Evolutionary conservation across 192 early-diverging fungal genomes (phyloP).

Genomic region (Podila minutissima): DNA sequence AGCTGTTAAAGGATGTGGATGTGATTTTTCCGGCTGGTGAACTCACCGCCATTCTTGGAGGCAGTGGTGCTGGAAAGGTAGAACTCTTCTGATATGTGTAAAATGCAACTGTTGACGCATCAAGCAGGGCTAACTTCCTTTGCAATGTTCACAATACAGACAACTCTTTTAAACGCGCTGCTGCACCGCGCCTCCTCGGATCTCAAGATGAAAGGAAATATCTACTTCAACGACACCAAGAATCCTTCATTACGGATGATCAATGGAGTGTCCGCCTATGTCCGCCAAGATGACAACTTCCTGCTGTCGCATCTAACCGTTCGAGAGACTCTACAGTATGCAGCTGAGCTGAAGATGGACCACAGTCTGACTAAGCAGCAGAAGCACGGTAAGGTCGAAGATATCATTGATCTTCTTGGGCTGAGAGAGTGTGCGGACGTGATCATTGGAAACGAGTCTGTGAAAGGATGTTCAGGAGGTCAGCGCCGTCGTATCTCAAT

Average conservation of each 20-base stretch:
- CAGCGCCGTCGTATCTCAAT: conserved; percentile 48
- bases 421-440: conserved; percentile 45
- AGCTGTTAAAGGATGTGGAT: conserved; percentile 37
- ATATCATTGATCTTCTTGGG: conserved; percentile 47
- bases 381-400: conserved; percentile 39
- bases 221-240: conserved; percentile 43
- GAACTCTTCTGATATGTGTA: background rate
- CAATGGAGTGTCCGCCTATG: conserved; percentile 39
- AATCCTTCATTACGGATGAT: conserved; percentile 33
- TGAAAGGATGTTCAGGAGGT: conserved; percentile 44
- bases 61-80: conserved; percentile 51
- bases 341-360: conserved; percentile 75
- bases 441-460: conserved; percentile 32
- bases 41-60: conserved; percentile 43
- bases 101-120: background rate
- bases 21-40: conserved; percentile 47
- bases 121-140: background rate
- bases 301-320: conserved; percentile 75
- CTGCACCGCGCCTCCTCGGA: conserved; percentile 20
- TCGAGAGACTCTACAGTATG: conserved; percentile 79
- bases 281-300: conserved; percentile 47
- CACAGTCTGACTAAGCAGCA: conserved; percentile 13
- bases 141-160: conserved; percentile 10
- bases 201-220: conserved; percentile 22
- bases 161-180: conserved; percentile 31